Evolutionary conservation across 140 eudicot species (phyloP).

Genomic region (Cichorium intybus): DNA sequence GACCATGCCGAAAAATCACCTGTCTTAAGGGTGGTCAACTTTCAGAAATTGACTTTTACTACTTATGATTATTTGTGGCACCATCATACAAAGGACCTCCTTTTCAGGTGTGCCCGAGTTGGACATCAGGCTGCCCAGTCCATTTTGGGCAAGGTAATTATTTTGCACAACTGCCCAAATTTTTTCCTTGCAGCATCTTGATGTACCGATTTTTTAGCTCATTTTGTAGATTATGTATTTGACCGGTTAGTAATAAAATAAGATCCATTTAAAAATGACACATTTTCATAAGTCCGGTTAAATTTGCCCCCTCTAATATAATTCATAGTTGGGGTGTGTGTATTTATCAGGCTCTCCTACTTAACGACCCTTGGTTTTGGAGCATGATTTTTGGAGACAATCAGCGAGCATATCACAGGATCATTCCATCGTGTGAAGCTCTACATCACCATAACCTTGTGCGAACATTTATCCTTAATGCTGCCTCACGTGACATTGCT

Average conservation of each 20-base stretch:
- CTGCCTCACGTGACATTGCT: background rate
- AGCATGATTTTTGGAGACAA: background rate
- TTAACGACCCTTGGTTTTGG: background rate
- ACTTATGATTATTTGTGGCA: background rate
- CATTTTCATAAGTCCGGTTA: too few relatives aligned
- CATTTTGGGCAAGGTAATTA: slow-evolving; percentile 10
- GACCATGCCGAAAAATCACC: background rate
- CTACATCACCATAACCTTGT: slow-evolving; percentile 1
- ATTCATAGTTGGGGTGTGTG: background rate
- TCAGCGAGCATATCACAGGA: background rate
- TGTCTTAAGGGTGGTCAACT: slow-evolving; percentile 15
- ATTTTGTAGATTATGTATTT: too few relatives aligned
- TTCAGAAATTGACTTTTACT: background rate
- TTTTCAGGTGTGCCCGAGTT: background rate
- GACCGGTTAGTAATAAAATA: too few relatives aligned
- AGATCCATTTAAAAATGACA: too few relatives aligned
- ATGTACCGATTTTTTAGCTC: too few relatives aligned
- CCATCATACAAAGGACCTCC: background rate
- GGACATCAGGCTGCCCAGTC: slow-evolving; percentile 4
- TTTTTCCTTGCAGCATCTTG: too few relatives aligned
- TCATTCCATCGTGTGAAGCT: background rate
- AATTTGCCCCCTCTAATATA: background rate
- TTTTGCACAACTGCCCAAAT: background rate
- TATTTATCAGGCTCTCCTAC: background rate
- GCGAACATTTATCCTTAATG: slow-evolving; percentile 12